These are phyloP conservation scores for Hydnum rufescens DNA, from an alignment of 768 basidiomycete species.

Conservation along the genomic window DNA sequence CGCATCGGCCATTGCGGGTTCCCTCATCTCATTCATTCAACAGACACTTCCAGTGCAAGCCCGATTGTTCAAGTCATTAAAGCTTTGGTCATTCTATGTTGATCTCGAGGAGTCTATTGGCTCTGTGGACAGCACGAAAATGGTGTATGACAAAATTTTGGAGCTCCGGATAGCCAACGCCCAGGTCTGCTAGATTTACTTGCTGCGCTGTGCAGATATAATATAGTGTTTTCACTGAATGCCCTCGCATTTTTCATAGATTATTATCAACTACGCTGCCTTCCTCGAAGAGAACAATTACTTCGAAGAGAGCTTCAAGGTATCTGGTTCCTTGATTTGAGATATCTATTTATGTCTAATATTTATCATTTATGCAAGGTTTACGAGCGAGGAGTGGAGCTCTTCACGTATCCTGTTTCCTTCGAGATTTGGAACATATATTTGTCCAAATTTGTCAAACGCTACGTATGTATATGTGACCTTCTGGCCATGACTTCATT, in stretches of 20 bases:
- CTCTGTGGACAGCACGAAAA: constrained; percentile 76
- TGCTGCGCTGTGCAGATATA: not conserved
- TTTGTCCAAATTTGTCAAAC: constrained; percentile 86
- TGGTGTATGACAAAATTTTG: constrained; percentile 88
- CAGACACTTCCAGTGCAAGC: constrained; percentile 71
- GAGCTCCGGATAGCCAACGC: constrained; percentile 96
- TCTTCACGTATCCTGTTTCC: constrained; percentile 94
- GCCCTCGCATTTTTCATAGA: too few species aligned
- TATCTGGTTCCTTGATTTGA: constrained; percentile 14
- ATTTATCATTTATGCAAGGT: constrained; percentile 27
- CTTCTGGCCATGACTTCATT: not conserved
- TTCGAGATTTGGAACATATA: constrained; percentile 99
- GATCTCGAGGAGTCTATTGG: constrained; percentile 96
- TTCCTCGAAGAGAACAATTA: constrained; percentile 97
- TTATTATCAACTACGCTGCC: constrained; percentile 90
- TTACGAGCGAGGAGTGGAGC: constrained; percentile 89
- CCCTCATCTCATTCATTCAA: constrained; percentile 5
- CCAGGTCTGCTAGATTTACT: constrained; percentile 25
- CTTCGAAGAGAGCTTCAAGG: constrained; percentile 98
- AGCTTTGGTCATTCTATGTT: constrained; percentile 97
- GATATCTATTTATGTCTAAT: not conserved
- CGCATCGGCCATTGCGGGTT: too few species aligned
- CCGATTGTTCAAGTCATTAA: constrained; percentile 90
- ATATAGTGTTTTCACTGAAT: not conserved
- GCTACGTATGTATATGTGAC: constrained; percentile 48